Conservation (phyloP, 169 alveolate genomes). For the Plasmodium relictum region DNA sequence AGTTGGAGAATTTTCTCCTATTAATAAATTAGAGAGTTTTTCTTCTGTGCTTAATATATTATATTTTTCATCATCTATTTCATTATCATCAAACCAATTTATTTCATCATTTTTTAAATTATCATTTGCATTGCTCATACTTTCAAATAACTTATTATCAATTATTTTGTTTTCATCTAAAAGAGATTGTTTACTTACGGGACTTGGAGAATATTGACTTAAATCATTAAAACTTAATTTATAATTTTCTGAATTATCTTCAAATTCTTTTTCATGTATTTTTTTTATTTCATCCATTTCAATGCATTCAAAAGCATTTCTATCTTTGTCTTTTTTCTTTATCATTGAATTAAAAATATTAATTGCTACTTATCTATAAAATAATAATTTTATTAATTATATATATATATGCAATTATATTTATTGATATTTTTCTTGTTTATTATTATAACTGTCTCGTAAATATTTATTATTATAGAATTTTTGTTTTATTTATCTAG, state of each 20-base stretch:
- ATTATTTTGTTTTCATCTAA: conserved; percentile 17
- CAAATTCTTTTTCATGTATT: neutral
- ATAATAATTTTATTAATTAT: neutral
- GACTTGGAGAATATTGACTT: conserved; percentile 28
- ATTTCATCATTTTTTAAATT: conserved; percentile 1
- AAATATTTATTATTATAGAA: too few relatives aligned
- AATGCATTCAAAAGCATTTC: conserved; percentile 37
- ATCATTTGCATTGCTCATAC: conserved; percentile 11
- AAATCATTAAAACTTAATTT: conserved; percentile 23
- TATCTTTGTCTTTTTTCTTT: conserved; percentile 19
- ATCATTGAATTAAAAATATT: neutral
- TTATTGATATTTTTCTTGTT: too few relatives aligned
- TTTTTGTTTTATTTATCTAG: too few relatives aligned
- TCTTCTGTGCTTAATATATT: conserved; percentile 4
- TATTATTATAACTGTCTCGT: too few relatives aligned
- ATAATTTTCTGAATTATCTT: conserved; percentile 31
- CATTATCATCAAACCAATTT: conserved; percentile 50
- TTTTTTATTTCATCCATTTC: conserved; percentile 60
- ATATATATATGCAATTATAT: neutral
- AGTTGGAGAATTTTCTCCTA: neutral
- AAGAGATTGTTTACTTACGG: neutral
- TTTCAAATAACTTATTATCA: conserved; percentile 22
- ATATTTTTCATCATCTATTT: conserved; percentile 1
- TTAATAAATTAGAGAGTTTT: neutral
- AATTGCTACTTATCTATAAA: too few relatives aligned